phyloP scores from a whole-genome alignment of 345 rosid species.

The Hibiscus tridactylites region DNA sequence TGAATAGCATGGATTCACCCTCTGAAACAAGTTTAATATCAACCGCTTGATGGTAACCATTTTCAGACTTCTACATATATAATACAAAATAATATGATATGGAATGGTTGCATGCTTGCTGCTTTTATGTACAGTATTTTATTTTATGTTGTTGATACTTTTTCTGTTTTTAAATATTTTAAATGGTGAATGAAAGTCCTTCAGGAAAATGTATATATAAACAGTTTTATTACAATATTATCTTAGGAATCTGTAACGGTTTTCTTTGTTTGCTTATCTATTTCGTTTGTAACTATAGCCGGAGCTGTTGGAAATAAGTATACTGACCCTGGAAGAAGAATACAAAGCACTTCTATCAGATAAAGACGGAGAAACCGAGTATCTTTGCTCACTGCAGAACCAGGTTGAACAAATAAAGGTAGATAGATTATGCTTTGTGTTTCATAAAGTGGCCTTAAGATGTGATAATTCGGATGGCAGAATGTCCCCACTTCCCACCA shows the following conservation, averaged over 20 bases:
- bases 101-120: too few relatives aligned
- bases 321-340: slow-evolving; percentile 45
- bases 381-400: slow-evolving; percentile 36
- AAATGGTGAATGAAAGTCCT: too few relatives aligned
- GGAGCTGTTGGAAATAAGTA: slow-evolving; percentile 46
- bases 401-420: slow-evolving; percentile 59
- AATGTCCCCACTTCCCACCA: not conserved
- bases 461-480: not conserved
- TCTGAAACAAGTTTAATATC: too few relatives aligned
- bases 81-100: too few relatives aligned
- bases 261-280: not conserved
- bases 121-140: too few relatives aligned
- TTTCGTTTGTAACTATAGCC: slow-evolving; percentile 31
- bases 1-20: too few relatives aligned
- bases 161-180: too few relatives aligned
- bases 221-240: not conserved
- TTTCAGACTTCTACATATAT: too few relatives aligned
- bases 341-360: slow-evolving; percentile 44
- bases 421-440: not conserved
- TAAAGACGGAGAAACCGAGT: slow-evolving; percentile 46
- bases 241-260: not conserved
- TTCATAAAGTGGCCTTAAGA: not conserved
- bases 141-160: too few relatives aligned
- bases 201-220: not conserved
- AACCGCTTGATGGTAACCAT: too few relatives aligned